These are phyloP conservation scores for Trichosanthes truncata DNA, from an alignment of 306 rosid species.

Conservation along the genomic window DNA sequence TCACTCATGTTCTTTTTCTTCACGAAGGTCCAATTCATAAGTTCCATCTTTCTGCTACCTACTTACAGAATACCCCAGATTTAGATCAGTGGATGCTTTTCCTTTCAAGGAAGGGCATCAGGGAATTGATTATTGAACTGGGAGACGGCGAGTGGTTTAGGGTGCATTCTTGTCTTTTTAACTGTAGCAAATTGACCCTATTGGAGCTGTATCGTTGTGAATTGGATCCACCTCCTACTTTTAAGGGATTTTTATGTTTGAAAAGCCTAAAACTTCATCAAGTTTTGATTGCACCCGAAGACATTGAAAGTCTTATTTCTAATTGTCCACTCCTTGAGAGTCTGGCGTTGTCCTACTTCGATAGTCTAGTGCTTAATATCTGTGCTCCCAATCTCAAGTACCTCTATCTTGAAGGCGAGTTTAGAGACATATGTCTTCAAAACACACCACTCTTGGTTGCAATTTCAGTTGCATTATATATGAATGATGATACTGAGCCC, in stretches of 20 bases:
- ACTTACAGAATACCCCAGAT: conserved; percentile 56
- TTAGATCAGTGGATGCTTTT: conserved; percentile 86
- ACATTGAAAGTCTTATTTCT: conserved; percentile 63
- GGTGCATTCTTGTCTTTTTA: conserved; percentile 69
- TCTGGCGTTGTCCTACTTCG: conserved; percentile 52
- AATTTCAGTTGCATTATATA: conserved; percentile 55
- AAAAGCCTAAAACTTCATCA: conserved; percentile 67
- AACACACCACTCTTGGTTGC: conserved; percentile 58
- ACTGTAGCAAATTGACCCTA: conserved; percentile 46
- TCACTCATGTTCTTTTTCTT: conserved; percentile 61
- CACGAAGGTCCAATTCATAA: conserved; percentile 87
- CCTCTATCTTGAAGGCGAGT: conserved; percentile 82
- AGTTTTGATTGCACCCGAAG: conserved; percentile 57
- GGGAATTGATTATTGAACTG: conserved; percentile 60
- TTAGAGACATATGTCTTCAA: conserved; percentile 65
- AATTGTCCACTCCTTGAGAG: conserved; percentile 67
- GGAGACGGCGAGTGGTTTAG: conserved; percentile 69
- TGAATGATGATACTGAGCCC: conserved; percentile 65
- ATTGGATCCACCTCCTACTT: conserved; percentile 60
- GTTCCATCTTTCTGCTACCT: conserved; percentile 49
- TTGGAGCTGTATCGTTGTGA: conserved; percentile 74
- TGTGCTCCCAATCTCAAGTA: conserved; percentile 67
- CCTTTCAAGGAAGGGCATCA: conserved; percentile 68
- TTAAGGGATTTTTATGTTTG: conserved; percentile 55
- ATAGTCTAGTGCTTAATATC: conserved; percentile 54